These are phyloP conservation scores for Fusarium metavorans DNA, from an alignment of 2,329 filamentous ascomycete species.

Conservation along the genomic window DNA sequence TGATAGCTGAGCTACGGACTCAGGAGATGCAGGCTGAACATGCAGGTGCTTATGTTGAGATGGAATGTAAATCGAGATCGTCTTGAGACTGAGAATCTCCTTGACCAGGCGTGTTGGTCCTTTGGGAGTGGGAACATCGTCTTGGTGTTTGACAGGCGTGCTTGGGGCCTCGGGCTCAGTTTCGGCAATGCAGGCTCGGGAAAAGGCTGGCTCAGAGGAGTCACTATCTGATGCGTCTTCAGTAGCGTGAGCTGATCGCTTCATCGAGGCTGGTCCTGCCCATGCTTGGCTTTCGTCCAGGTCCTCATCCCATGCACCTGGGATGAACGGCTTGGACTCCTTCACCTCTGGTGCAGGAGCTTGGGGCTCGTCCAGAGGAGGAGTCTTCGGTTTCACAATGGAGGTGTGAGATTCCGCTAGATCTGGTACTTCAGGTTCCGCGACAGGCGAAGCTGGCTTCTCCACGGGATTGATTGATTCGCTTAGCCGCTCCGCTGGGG, in stretches of 20 bases:
- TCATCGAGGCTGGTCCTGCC: conserved; percentile 4
- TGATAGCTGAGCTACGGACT: conserved; percentile 45
- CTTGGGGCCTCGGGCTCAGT: conserved; percentile 24
- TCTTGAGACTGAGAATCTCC: conserved; percentile 63
- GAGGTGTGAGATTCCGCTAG: not conserved
- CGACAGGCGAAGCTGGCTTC: not conserved
- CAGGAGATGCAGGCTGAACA: conserved; percentile 46
- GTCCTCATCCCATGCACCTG: conserved; percentile 64
- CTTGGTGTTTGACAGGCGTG: conserved; percentile 41
- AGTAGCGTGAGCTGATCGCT: conserved; percentile 18
- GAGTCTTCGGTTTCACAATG: conserved; percentile 3
- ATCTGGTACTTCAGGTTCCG: conserved; percentile 8
- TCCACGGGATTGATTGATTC: not conserved
- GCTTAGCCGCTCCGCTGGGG: not conserved
- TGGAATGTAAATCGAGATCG: conserved; percentile 67
- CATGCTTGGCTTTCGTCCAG: conserved; percentile 38
- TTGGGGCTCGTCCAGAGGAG: conserved; percentile 1
- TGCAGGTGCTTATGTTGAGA: conserved; percentile 61
- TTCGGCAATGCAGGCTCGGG: conserved; percentile 38
- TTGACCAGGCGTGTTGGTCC: conserved; percentile 67
- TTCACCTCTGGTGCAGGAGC: not conserved
- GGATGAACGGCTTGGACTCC: conserved; percentile 53
- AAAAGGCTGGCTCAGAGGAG: conserved; percentile 47
- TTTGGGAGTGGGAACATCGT: conserved; percentile 62
- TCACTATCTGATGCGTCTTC: conserved; percentile 38